phyloP scores from a whole-genome alignment of 2,329 filamentous ascomycete species.

The Fusarium pilosicola region DNA sequence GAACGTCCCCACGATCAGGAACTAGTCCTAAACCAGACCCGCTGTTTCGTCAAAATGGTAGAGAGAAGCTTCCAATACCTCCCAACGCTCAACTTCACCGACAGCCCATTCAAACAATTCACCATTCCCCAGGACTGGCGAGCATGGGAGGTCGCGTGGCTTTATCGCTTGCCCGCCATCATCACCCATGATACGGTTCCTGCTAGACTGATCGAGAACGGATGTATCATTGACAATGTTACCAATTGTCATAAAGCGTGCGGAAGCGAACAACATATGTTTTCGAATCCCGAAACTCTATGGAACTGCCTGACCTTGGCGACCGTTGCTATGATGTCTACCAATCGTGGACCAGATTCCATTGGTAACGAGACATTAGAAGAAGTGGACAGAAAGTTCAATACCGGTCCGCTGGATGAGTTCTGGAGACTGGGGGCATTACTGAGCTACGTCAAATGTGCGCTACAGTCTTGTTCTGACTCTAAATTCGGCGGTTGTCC shows the following conservation, averaged over 20 bases:
- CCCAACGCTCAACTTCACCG: rapidly evolving
- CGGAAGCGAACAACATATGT: neutral
- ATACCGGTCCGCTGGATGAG: rapidly evolving
- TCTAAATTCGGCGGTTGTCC: neutral
- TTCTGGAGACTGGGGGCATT: rapidly evolving
- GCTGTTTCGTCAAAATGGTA: rapidly evolving
- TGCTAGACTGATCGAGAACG: neutral
- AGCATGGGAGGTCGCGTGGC: neutral
- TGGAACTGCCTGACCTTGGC: constrained; percentile 22
- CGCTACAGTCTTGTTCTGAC: neutral
- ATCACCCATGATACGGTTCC: neutral
- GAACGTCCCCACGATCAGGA: rapidly evolving
- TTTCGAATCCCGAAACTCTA: constrained; percentile 2
- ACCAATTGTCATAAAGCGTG: neutral
- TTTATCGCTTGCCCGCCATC: neutral
- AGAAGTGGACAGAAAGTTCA: rapidly evolving
- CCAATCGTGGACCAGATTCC: neutral
- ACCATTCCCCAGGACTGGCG: neutral
- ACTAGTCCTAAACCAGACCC: rapidly evolving
- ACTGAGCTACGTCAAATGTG: neutral
- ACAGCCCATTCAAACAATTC: neutral
- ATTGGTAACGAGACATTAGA: rapidly evolving
- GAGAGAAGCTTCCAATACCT: neutral
- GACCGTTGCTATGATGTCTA: neutral
- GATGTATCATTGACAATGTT: neutral